phyloP scores from a whole-genome alignment of 177 flowering plant species.

The Tripterygium wilfordii region DNA sequence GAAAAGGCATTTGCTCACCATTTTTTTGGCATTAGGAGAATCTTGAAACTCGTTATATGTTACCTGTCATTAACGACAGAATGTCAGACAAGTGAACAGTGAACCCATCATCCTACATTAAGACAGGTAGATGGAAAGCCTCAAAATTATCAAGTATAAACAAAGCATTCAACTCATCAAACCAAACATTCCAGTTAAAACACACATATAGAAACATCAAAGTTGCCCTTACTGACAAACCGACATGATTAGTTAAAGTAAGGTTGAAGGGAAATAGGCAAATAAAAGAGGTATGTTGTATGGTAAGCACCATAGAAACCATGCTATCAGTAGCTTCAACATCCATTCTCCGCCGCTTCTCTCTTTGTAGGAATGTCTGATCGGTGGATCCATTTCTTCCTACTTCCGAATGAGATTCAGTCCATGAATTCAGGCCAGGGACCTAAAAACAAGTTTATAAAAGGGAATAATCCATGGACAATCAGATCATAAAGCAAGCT shows the following conservation, averaged over 20 bases:
- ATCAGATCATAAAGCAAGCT: neutral
- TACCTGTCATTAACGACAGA: slow-evolving; percentile 33
- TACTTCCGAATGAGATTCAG: slow-evolving; percentile 25
- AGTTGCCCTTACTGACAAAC: too few species aligned
- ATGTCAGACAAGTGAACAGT: slow-evolving; percentile 7
- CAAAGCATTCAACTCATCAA: too few species aligned
- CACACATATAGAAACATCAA: too few species aligned
- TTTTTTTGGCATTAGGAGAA: slow-evolving; percentile 54
- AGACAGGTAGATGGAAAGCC: too few species aligned
- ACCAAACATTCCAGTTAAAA: too few species aligned
- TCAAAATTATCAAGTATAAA: too few species aligned
- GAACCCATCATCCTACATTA: too few species aligned
- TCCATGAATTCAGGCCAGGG: slow-evolving; percentile 80
- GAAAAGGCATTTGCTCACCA: slow-evolving; percentile 55
- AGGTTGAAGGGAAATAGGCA: too few species aligned
- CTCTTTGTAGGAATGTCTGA: slow-evolving; percentile 42
- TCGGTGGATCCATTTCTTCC: slow-evolving; percentile 9
- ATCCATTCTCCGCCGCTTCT: slow-evolving; percentile 74
- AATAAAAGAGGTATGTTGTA: too few species aligned
- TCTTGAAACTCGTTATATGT: slow-evolving; percentile 23
- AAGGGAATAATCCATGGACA: neutral
- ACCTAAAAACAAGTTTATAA: slow-evolving; percentile 42
- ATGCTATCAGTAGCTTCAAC: slow-evolving; percentile 26
- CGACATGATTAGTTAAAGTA: too few species aligned
- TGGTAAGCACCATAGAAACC: slow-evolving; percentile 29